Conservation (phyloP, 495 filamentous ascomycete genomes). For the Penicillium alfredii region DNA sequence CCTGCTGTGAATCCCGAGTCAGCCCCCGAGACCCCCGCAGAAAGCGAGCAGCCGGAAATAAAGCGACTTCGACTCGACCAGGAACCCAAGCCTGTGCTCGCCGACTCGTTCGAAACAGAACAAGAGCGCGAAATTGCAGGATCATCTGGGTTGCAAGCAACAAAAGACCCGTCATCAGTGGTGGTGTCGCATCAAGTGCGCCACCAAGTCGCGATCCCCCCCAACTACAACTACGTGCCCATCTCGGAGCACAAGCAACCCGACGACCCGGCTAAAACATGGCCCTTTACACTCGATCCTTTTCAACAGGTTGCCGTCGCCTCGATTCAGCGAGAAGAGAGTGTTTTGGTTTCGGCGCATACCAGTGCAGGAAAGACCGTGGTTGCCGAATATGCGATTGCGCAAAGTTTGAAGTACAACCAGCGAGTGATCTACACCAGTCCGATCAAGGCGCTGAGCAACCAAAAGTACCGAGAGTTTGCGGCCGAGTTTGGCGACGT, state of each 20-base stretch:
- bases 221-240: slow-evolving; percentile 87
- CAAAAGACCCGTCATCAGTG: slow-evolving; percentile 60
- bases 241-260: slow-evolving; percentile 86
- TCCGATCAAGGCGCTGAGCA: slow-evolving; percentile 96
- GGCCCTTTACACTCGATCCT: slow-evolving; percentile 87
- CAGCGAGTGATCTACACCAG: slow-evolving; percentile 99
- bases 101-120: slow-evolving; percentile 93
- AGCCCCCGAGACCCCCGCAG: slow-evolving; percentile 16
- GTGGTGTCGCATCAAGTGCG: slow-evolving; percentile 93
- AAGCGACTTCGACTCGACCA: slow-evolving; percentile 74
- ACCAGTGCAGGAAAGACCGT: slow-evolving; percentile 98
- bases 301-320: slow-evolving; percentile 91
- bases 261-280: slow-evolving; percentile 74
- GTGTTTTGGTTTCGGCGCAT: slow-evolving; percentile 93
- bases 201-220: slow-evolving; percentile 92
- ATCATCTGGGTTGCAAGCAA: slow-evolving; percentile 69
- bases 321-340: slow-evolving; percentile 91
- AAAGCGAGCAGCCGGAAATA: slow-evolving; percentile 45
- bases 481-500: slow-evolving; percentile 92
- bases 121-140: slow-evolving; percentile 83
- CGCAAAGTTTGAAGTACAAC: slow-evolving; percentile 92
- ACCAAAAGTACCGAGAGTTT: slow-evolving; percentile 98
- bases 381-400: slow-evolving; percentile 96
- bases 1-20: too few relatives aligned
- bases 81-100: slow-evolving; percentile 74